phyloP scores from a whole-genome alignment of 1,284 basidiomycete genomes.

The Melampsora medusae region DNA sequence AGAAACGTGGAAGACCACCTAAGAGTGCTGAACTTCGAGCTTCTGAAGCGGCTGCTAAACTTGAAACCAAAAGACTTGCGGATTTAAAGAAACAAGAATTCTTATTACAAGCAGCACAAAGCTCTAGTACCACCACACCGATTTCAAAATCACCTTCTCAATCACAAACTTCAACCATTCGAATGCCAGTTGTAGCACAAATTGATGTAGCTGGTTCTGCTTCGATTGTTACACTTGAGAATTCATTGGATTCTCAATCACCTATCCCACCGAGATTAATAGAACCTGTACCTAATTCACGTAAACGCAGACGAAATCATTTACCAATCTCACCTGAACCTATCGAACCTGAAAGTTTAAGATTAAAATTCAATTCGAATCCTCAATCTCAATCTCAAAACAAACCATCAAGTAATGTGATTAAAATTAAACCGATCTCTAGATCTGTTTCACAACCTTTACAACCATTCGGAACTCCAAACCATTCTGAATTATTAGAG shows the following conservation, averaged over 20 bases:
- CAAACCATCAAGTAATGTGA: conserved; percentile 24
- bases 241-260: background rate
- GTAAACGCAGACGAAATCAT: background rate
- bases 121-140: background rate
- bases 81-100: conserved; percentile 4
- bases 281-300: conserved; percentile 11
- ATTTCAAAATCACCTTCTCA: background rate
- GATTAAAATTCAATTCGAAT: background rate
- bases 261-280: background rate
- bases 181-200: conserved; percentile 35
- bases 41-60: background rate
- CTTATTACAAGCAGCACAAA: background rate
- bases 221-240: conserved; percentile 31
- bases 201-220: conserved; percentile 40
- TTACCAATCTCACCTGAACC: background rate
- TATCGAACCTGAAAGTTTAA: background rate
- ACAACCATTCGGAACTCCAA: background rate
- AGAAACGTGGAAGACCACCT: background rate
- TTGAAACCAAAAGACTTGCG: conserved; percentile 4
- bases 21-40: conserved; percentile 8
- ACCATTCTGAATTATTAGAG: background rate
- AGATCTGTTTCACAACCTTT: conserved; percentile 34
- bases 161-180: conserved; percentile 9
- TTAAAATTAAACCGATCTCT: conserved; percentile 19
- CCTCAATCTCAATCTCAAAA: background rate